Conservation (phyloP, 2,329 filamentous ascomycete genomes). For the Drechslera avenae region DNA sequence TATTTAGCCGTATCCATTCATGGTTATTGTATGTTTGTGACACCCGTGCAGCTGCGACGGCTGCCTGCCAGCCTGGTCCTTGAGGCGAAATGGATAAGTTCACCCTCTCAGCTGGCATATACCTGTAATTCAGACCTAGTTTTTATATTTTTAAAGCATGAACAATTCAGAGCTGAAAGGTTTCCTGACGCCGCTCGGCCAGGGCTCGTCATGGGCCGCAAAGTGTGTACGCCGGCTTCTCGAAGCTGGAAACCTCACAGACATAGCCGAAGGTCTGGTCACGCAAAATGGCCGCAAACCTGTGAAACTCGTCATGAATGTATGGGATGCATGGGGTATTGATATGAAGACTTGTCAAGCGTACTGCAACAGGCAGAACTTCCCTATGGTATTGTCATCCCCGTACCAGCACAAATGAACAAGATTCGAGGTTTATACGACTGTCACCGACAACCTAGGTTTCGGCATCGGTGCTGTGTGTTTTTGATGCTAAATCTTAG, state of each 20-base stretch:
- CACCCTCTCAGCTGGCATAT: not conserved
- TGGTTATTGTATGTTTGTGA: not conserved
- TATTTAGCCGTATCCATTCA: not conserved
- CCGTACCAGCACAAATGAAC: not conserved
- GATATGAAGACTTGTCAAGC: not conserved
- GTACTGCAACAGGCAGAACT: not conserved
- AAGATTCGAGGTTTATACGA: not conserved
- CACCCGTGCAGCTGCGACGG: not conserved
- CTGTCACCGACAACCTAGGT: not conserved
- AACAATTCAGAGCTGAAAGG: not conserved
- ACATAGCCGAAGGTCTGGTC: not conserved
- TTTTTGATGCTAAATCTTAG: not conserved
- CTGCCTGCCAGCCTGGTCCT: not conserved
- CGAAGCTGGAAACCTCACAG: not conserved
- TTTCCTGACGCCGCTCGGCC: not conserved
- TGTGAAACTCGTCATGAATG: not conserved
- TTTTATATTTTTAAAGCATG: not conserved
- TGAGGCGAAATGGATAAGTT: not conserved
- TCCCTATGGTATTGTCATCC: conserved; percentile 4
- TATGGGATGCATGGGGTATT: conserved; percentile 2
- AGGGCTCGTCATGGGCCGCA: not conserved
- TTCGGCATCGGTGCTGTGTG: not conserved
- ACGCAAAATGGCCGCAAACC: not conserved
- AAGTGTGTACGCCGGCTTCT: conserved; percentile 1
- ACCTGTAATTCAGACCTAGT: not conserved